Conservation (phyloP, 139 green algal genomes). For the Coelastrella sp. region DNA sequence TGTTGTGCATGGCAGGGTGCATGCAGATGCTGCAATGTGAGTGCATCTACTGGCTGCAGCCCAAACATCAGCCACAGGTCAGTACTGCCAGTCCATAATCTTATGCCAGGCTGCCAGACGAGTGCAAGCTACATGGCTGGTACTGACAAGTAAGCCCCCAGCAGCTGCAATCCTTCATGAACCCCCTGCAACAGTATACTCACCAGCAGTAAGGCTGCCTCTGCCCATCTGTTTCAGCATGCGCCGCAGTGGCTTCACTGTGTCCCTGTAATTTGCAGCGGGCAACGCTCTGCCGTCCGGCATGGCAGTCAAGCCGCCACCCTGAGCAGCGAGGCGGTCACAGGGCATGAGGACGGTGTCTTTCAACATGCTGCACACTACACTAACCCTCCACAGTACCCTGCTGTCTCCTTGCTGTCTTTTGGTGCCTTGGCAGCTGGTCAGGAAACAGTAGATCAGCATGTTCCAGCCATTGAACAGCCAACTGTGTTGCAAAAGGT, state of each 20-base stretch:
- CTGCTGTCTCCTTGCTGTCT: neutral
- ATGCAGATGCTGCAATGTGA: neutral
- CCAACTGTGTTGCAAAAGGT: neutral
- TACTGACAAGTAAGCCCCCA: too few relatives aligned
- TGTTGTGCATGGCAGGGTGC: too few relatives aligned
- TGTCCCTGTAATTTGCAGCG: conserved; percentile 59
- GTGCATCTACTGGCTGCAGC: neutral
- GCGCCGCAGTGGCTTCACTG: conserved; percentile 53
- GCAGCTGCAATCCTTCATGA: too few relatives aligned
- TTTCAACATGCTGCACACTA: neutral
- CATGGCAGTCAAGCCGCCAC: conserved; percentile 50
- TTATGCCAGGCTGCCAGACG: neutral
- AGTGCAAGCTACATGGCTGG: too few relatives aligned
- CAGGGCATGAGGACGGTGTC: too few relatives aligned
- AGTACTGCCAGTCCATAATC: neutral
- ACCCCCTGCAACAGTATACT: neutral
- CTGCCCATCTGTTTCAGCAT: conserved; percentile 61
- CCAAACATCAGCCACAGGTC: neutral
- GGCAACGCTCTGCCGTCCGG: conserved; percentile 44
- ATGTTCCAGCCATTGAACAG: too few relatives aligned
- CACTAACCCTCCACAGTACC: too few relatives aligned
- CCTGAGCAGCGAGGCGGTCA: conserved; percentile 19
- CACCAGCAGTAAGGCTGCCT: conserved; percentile 52
- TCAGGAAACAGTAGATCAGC: too few relatives aligned
- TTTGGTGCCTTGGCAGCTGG: neutral